Evolutionary conservation across 192 early-diverging fungal genomes (phyloP).

Genomic region (Umbelopsis ramanniana): DNA sequence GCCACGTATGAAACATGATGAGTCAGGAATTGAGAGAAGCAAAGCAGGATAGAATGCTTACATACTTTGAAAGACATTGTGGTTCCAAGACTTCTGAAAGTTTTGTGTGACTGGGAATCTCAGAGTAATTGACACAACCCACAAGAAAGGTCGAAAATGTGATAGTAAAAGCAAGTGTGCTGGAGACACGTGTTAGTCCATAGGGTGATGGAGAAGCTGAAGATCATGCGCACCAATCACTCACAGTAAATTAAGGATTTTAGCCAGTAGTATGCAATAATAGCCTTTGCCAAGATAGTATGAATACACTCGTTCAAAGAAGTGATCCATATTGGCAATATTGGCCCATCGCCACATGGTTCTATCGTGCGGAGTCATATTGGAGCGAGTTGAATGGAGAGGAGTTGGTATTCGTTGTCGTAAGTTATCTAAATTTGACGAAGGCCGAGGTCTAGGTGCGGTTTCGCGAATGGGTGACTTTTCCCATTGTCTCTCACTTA

Average conservation of each 20-base stretch:
- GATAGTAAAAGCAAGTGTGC: constrained; percentile 87
- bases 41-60: background rate
- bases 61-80: constrained; percentile 73
- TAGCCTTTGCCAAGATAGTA: constrained; percentile 93
- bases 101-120: constrained; percentile 67
- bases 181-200: constrained; percentile 36
- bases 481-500: constrained; percentile 17
- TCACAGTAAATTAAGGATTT: constrained; percentile 80
- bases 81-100: constrained; percentile 80
- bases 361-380: constrained; percentile 56
- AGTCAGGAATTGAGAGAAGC: background rate
- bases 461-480: constrained; percentile 3
- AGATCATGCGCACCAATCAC: constrained; percentile 33
- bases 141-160: constrained; percentile 87
- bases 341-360: constrained; percentile 85
- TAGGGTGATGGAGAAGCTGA: background rate
- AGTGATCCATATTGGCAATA: constrained; percentile 84
- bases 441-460: background rate
- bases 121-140: constrained; percentile 89
- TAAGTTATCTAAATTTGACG: background rate
- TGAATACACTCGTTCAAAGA: constrained; percentile 77
- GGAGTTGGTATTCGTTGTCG: constrained; percentile 30
- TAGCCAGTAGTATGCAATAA: constrained; percentile 77
- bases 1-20: background rate
- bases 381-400: constrained; percentile 44